Evolutionary conservation across 805 yeast genomes (phyloP).

Genomic region (Metschnikowia henanensis): DNA sequence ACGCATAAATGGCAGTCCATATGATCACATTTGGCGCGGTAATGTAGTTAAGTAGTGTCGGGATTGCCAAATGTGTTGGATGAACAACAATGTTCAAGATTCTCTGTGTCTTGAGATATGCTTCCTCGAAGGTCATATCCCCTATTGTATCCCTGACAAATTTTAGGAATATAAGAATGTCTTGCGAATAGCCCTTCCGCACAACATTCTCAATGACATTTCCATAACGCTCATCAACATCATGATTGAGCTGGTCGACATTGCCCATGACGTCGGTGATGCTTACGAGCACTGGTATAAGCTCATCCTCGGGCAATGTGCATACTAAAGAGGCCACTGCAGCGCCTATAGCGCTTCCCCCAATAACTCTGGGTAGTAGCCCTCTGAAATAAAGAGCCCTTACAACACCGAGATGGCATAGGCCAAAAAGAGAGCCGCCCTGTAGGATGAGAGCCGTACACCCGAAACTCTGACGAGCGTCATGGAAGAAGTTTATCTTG

Average conservation of each 20-base stretch:
- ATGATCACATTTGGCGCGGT: slow-evolving; percentile 92
- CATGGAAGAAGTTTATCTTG: slow-evolving; percentile 78
- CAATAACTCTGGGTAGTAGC: slow-evolving; percentile 78
- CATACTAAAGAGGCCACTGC: slow-evolving; percentile 87
- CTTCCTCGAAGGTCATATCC: slow-evolving; percentile 90
- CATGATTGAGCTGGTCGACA: slow-evolving; percentile 49
- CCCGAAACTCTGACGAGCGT: slow-evolving; percentile 84
- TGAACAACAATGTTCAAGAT: slow-evolving; percentile 83
- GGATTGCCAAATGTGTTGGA: slow-evolving; percentile 70
- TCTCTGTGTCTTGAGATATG: slow-evolving; percentile 74
- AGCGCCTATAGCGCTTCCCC: slow-evolving; percentile 94
- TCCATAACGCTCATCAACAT: slow-evolving; percentile 60
- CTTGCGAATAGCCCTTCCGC: slow-evolving; percentile 83
- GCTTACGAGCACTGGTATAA: slow-evolving; percentile 45
- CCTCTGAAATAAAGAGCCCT: slow-evolving; percentile 74
- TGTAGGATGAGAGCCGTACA: slow-evolving; percentile 87
- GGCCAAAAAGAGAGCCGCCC: slow-evolving; percentile 93
- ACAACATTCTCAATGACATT: slow-evolving; percentile 74
- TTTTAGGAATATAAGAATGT: slow-evolving; percentile 73
- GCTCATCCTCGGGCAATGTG: slow-evolving; percentile 64
- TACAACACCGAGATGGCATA: slow-evolving; percentile 92
- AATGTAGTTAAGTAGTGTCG: slow-evolving; percentile 78
- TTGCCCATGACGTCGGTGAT: slow-evolving; percentile 43
- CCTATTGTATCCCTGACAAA: slow-evolving; percentile 77
- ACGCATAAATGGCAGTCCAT: slow-evolving; percentile 80